Evolutionary conservation across 257 asterid species (phyloP), one percentile per base, ranked within the genome.

Genomic region (Paulownia fortunei): DNA sequence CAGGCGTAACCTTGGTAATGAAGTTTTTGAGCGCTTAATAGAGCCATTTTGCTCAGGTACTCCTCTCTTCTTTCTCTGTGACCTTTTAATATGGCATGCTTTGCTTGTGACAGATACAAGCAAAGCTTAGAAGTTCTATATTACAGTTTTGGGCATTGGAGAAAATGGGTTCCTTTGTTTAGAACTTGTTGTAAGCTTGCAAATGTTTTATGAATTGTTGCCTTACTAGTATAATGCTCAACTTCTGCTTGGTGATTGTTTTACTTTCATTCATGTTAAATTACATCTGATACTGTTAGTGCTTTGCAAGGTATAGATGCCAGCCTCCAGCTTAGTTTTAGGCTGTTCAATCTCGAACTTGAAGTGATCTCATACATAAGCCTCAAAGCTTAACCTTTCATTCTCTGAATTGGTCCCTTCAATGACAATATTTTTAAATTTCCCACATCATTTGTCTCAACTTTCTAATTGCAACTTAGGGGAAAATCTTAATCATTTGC

Each of bases 11-110:
- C 97, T 95, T 26, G 99, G 99, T 0, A 85, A 42, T 27, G 97
- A 95, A 84, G 98, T 95, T 71, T 95, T 95, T 84, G 97, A 95
- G 81, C 98, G 99, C 75, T 83, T 95, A 82, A 95, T 95, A 32
- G 99, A 95, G 86, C 99, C 99, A 16, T 95, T 95, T 82, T 95
- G 99, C 86, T 93, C 99, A 39, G 99, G 99, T 93, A 89, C 34
- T 42, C 61, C 73, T 71, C 54, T 60, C 70, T 30, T 5, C 26
- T 70, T 30, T 42, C 55, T 46, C 19, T 23, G 0, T 8, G 24
- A 32, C 32, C 54, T 51, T 72, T 73, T 34, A 51, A 4, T 39
- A 30, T 71, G 70, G 24, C 54, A 39, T 71, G 46, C 68, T 62
- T 49, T 46, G 49, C 69, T 64, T 51, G 37, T 54, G 37, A 69